Conservation (phyloP, 2,329 filamentous ascomycete species). For the Cytospora paraplurivora region DNA sequence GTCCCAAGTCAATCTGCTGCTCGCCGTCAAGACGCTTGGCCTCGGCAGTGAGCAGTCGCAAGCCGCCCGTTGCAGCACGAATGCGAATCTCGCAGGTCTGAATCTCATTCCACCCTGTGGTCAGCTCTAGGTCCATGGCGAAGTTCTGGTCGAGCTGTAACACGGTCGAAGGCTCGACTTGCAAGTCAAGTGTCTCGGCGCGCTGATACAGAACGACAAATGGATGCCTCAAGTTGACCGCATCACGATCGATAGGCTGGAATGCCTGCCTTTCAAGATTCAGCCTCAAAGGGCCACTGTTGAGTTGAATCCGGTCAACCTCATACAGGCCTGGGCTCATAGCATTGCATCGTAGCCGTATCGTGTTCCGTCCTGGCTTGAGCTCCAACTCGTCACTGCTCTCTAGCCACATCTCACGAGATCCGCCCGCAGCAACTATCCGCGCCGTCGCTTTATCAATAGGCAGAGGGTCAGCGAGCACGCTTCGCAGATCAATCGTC, state of each 20-base stretch:
- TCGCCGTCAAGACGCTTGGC: conserved; percentile 50
- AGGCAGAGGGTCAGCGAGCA: conserved; percentile 70
- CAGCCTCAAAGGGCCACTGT: conserved; percentile 64
- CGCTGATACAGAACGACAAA: conserved; percentile 75
- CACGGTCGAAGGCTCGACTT: conserved; percentile 65
- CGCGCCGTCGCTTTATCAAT: conserved; percentile 67
- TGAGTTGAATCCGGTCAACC: conserved; percentile 70
- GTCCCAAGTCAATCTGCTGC: conserved; percentile 47
- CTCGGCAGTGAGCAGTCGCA: conserved; percentile 64
- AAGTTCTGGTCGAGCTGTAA: conserved; percentile 81
- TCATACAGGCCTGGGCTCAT: conserved; percentile 73
- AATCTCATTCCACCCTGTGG: conserved; percentile 73
- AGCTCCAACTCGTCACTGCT: conserved; percentile 46
- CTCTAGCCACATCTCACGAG: conserved; percentile 56
- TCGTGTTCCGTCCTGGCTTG: conserved; percentile 53
- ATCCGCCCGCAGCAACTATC: conserved; percentile 58
- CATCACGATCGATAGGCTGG: conserved; percentile 48
- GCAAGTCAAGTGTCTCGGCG: conserved; percentile 67
- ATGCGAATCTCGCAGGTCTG: conserved; percentile 61
- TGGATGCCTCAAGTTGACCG: conserved; percentile 58
- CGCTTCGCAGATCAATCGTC: conserved; percentile 66
- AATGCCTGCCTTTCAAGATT: conserved; percentile 63
- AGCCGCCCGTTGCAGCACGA: conserved; percentile 65
- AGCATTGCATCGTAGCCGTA: conserved; percentile 51
- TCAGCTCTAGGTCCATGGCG: conserved; percentile 72